phyloP scores from a whole-genome alignment of 2,329 filamentous ascomycete genomes.

The Gyromitra esculenta region DNA sequence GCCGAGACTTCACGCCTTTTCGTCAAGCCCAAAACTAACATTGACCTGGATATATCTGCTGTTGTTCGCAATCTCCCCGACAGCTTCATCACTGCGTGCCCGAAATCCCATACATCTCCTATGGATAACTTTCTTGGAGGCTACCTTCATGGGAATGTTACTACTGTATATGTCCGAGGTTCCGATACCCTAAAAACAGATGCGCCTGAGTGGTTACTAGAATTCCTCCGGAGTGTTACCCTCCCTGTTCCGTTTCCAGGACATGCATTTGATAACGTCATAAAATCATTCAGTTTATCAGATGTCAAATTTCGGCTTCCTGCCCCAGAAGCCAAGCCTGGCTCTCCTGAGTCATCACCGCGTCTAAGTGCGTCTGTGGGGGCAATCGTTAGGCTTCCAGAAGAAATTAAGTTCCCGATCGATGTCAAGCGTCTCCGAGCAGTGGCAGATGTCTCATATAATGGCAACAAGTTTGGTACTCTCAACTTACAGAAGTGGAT shows the following conservation, averaged over 20 bases:
- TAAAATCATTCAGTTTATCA: conserved; percentile 86
- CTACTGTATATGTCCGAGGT: conserved; percentile 84
- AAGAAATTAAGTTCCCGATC: conserved; percentile 86
- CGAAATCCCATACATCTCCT: conserved; percentile 79
- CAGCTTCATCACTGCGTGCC: conserved; percentile 76
- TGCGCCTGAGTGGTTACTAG: conserved; percentile 82
- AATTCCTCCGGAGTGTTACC: conserved; percentile 81
- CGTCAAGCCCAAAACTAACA: conserved; percentile 73
- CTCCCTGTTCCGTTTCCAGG: conserved; percentile 87
- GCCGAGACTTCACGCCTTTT: conserved; percentile 74
- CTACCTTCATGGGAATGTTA: conserved; percentile 82
- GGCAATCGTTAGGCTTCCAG: conserved; percentile 79
- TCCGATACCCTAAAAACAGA: conserved; percentile 72
- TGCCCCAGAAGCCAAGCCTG: conserved; percentile 79
- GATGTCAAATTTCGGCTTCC: conserved; percentile 89
- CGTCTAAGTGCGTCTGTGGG: conserved; percentile 84
- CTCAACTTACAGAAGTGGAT: conserved; percentile 86
- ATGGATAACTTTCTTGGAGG: conserved; percentile 81
- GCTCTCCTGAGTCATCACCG: conserved; percentile 76
- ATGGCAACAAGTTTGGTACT: conserved; percentile 78
- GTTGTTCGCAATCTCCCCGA: conserved; percentile 78
- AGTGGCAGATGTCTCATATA: conserved; percentile 81
- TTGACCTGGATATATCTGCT: conserved; percentile 76
- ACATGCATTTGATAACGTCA: conserved; percentile 79
- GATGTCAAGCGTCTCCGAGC: conserved; percentile 80